A percentile compares a stretch with the other conserved stretches of the same genome.
Conservation (phyloP, 1,284 basidiomycete species). For the Abortiporus biennis region DNA sequence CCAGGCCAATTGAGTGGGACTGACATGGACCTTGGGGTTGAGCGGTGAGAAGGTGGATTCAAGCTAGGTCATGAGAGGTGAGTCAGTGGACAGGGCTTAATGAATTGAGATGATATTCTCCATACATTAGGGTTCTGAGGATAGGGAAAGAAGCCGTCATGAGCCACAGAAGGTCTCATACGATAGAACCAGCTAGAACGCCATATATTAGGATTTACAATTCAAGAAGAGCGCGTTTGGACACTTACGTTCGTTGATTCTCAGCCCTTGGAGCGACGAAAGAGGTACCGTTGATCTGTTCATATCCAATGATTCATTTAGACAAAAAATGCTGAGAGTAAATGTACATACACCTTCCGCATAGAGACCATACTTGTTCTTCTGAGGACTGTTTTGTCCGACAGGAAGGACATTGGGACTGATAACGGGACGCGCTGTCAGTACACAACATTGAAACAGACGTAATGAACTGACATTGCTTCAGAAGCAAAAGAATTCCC, state of each 20-base stretch:
- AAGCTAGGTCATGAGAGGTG: slow-evolving; percentile 27
- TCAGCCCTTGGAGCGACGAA: slow-evolving; percentile 50
- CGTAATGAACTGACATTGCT: slow-evolving; percentile 34
- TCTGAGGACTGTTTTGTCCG: slow-evolving; percentile 59
- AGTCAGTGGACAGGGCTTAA: not conserved
- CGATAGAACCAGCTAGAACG: slow-evolving; percentile 50
- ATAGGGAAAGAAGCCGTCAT: slow-evolving; percentile 52
- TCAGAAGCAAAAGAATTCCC: slow-evolving; percentile 49
- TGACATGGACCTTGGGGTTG: slow-evolving; percentile 56
- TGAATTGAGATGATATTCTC: slow-evolving; percentile 4
- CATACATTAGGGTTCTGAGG: slow-evolving; percentile 55
- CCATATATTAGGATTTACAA: not conserved
- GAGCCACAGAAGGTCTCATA: slow-evolving; percentile 65
- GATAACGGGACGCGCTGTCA: not conserved
- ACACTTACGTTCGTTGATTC: slow-evolving; percentile 36
- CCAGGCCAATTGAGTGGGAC: slow-evolving; percentile 69
- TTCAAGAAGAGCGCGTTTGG: not conserved
- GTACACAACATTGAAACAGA: not conserved
- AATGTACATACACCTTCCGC: slow-evolving; percentile 41
- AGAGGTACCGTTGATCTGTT: slow-evolving; percentile 52
- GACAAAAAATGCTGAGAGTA: not conserved
- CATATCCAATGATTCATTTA: not conserved
- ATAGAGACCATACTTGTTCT: slow-evolving; percentile 55
- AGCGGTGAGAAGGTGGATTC: slow-evolving; percentile 54
- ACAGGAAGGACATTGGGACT: slow-evolving; percentile 49